Evolutionary conservation across 495 filamentous ascomycete genomes (phyloP).

Genomic region (Xylaria intraflava): DNA sequence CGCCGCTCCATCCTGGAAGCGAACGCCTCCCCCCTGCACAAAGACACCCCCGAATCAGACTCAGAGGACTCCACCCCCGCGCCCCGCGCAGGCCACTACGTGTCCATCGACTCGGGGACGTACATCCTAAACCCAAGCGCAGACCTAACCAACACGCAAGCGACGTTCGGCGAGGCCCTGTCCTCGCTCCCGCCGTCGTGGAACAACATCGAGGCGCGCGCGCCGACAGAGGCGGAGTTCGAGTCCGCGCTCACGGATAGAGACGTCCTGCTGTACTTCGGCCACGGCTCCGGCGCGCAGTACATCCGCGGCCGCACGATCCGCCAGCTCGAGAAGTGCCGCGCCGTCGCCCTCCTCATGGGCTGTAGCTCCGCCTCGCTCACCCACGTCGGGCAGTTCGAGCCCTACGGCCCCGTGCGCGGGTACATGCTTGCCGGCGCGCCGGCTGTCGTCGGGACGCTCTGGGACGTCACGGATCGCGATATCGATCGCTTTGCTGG

Average conservation of each 20-base stretch:
- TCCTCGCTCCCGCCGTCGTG: constrained; percentile 40
- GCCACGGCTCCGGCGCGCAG: constrained; percentile 91
- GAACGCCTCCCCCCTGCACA: constrained; percentile 1
- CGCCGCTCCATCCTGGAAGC: constrained; percentile 44
- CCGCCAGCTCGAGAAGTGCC: constrained; percentile 64
- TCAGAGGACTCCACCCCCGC: neutral
- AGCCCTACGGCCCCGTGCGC: constrained; percentile 80
- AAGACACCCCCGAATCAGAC: constrained; percentile 1
- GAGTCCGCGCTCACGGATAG: constrained; percentile 50
- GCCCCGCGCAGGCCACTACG: constrained; percentile 41
- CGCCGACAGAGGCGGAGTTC: constrained; percentile 74
- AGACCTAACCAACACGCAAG: constrained; percentile 75
- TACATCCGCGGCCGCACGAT: constrained; percentile 79
- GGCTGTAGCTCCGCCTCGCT: constrained; percentile 79
- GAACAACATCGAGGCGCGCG: constrained; percentile 57
- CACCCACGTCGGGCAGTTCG: constrained; percentile 77
- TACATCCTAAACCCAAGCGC: constrained; percentile 84
- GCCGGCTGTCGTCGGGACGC: constrained; percentile 75
- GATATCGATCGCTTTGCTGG: constrained; percentile 90
- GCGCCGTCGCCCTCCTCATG: constrained; percentile 73
- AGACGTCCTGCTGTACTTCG: constrained; percentile 83
- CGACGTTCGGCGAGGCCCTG: constrained; percentile 59
- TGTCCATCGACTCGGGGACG: constrained; percentile 56
- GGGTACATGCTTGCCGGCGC: constrained; percentile 83
- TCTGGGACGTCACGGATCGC: constrained; percentile 97